Base-by-base conservation (phyloP, 1,284 basidiomycete genomes). In the Volvariella volvacea region DNA sequence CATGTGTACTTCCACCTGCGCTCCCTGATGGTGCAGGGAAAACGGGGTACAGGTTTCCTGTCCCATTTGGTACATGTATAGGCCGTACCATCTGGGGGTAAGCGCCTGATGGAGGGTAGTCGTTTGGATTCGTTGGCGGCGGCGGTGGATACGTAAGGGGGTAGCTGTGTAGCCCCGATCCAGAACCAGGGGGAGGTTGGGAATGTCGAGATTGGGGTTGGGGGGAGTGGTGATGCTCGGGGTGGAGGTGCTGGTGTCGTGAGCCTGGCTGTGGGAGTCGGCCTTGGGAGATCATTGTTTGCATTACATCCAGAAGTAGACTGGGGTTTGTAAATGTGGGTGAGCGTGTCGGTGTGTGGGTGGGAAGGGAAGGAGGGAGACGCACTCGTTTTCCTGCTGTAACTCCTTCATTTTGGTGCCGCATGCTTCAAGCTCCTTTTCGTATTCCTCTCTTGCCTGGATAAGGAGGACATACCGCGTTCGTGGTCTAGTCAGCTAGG, bases 361-460 rank as follows among this genome's bases (percentile, higher is more conserved):
- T 30, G 22, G 19, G 17, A 20, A 33, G n/a, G 3, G 31, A 21
- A 31, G 3, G 33, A 42, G 9, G n/a, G 4, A 56, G 2, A 45
- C 69, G 47, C 41, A 78, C 76, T 78, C 71, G 57, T 74, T 76
- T 53, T 78, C 75, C 7, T 67, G 68, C 45, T 77, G 71, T 2
- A 78, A 63, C 45, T 64, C 67, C 41, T 63, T 67, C 28, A 71
- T 58, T 48, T 72, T 72, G 31, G 57, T 53, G 31, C 63, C 66
- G 3, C 73, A 75, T 20, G 63, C 48, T 2, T 65, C 64, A 3
- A 77, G 64, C 33, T 76, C 66, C 12, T 61, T 63, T 43, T 69
- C 58, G 46, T 67, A 65, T 22, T 62, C 59, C 22, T 67, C 60
- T 41, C 70, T 66, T 33, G 58, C 57, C 74, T 77, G 38, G 47